These are phyloP conservation scores for Daldinia childiae DNA, from an alignment of 495 filamentous ascomycete species.

Conservation along the genomic window DNA sequence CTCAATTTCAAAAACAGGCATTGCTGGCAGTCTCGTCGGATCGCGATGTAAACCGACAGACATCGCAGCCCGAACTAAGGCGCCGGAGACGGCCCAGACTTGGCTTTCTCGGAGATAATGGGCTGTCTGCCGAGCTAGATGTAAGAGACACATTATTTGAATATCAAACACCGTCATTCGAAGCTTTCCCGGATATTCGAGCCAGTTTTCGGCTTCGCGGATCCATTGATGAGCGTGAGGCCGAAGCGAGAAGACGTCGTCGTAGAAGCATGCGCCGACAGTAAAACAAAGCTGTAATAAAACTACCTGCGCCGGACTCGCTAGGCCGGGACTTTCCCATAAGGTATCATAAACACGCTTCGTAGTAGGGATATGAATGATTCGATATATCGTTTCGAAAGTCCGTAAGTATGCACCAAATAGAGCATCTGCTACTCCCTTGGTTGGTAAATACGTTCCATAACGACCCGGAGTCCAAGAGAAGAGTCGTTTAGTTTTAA, in stretches of 20 bases:
- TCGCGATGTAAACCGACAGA: conserved; percentile 69
- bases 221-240: conserved; percentile 66
- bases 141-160: conserved; percentile 66
- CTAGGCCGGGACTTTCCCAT: conserved; percentile 43
- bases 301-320: conserved; percentile 55
- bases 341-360: conserved; percentile 54
- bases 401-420: conserved; percentile 60
- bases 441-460: conserved; percentile 44
- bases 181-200: conserved; percentile 63
- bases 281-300: conserved; percentile 69
- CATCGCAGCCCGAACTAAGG: conserved; percentile 65
- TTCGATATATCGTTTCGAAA: conserved; percentile 62
- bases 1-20: conserved; percentile 63
- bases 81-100: conserved; percentile 65
- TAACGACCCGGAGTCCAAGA: conserved; percentile 41
- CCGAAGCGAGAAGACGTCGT: conserved; percentile 56
- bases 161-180: conserved; percentile 62
- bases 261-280: conserved; percentile 64
- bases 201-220: conserved; percentile 68
- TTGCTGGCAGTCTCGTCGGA: conserved; percentile 52
- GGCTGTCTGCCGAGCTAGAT: conserved; percentile 64
- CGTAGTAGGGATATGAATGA: conserved; percentile 62
- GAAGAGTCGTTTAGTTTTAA: conserved; percentile 54
- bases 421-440: conserved; percentile 54
- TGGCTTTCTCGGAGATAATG: conserved; percentile 60